A percentile compares a stretch with the other conserved stretches of the same genome.
These are phyloP conservation scores for Quercus tomentella DNA, from an alignment of 331 rosid genomes.

Conservation along the genomic window DNA sequence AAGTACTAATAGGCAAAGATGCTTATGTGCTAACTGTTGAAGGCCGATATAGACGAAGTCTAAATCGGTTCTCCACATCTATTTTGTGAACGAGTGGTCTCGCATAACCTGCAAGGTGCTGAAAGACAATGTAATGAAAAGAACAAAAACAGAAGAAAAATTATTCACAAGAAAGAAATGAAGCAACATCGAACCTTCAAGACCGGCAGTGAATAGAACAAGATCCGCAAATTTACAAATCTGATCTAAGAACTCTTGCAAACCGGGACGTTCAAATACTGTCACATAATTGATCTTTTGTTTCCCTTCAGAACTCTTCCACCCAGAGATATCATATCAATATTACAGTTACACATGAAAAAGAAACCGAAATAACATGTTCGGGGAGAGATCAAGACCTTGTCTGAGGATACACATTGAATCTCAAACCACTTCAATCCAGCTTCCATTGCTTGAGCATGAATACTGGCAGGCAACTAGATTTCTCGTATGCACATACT, in stretches of 20 bases:
- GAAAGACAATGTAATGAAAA: background rate
- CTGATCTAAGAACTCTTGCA: slow-evolving; percentile 71
- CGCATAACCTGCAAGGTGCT: slow-evolving; percentile 62
- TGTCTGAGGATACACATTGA: slow-evolving; percentile 73
- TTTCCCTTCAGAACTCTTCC: slow-evolving; percentile 77
- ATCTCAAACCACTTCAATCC: slow-evolving; percentile 90
- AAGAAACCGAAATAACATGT: background rate
- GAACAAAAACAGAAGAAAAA: background rate
- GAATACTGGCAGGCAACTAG: slow-evolving; percentile 63
- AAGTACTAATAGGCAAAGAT: background rate
- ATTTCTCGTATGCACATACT: slow-evolving; percentile 81
- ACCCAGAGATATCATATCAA: slow-evolving; percentile 10
- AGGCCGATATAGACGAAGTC: slow-evolving; percentile 78
- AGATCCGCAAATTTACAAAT: slow-evolving; percentile 76
- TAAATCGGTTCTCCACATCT: slow-evolving; percentile 61
- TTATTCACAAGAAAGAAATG: background rate
- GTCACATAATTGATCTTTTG: slow-evolving; percentile 80
- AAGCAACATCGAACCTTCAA: slow-evolving; percentile 62
- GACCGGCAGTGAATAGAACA: slow-evolving; percentile 88
- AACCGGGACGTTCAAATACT: slow-evolving; percentile 91
- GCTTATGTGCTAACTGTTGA: slow-evolving; percentile 82
- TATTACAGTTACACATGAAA: background rate
- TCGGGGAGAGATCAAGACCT: slow-evolving; percentile 36
- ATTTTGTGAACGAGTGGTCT: slow-evolving; percentile 90
- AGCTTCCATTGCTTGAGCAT: slow-evolving; percentile 69